These are phyloP conservation scores for Globisporangium echinulatum DNA, from an alignment of 352 stramenopile genomes.

Conservation along the genomic window DNA sequence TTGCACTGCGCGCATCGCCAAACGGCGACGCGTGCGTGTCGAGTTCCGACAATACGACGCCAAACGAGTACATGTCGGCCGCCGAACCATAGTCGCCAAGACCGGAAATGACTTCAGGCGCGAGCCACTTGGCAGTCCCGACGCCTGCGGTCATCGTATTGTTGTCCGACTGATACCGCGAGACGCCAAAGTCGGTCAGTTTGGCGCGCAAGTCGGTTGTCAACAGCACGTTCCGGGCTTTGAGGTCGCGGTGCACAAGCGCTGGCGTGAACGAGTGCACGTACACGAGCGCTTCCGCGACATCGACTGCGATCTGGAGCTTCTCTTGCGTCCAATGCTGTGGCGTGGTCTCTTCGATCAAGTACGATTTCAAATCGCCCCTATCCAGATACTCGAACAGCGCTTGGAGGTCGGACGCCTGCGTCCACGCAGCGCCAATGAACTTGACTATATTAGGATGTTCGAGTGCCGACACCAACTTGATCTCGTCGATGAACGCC, in stretches of 20 bases:
- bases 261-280: conserved; percentile 53
- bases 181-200: conserved; percentile 54
- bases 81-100: conserved; percentile 37
- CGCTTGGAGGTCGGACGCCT: conserved; percentile 39
- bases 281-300: conserved; percentile 62
- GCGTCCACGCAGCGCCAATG: conserved; percentile 47
- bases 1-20: conserved; percentile 18
- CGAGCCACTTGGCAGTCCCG: conserved; percentile 45
- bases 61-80: conserved; percentile 44
- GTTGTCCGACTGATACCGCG: conserved; percentile 29
- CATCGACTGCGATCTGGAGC: conserved; percentile 42
- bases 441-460: conserved; percentile 44
- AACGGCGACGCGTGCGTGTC: conserved; percentile 55
- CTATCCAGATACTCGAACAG: conserved; percentile 64
- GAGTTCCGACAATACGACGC: conserved; percentile 54
- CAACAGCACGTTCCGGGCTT: conserved; percentile 53
- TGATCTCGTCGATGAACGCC: conserved; percentile 50
- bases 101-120: conserved; percentile 45
- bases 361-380: conserved; percentile 36
- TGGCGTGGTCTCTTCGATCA: conserved; percentile 13
- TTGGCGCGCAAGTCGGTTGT: conserved; percentile 31
- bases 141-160: conserved; percentile 49
- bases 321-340: conserved; percentile 38
- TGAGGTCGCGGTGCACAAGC: conserved; percentile 53
- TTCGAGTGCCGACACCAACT: conserved; percentile 35